Conservation (phyloP, 2,329 filamentous ascomycete species). For the Thielaviopsis euricoi region DNA sequence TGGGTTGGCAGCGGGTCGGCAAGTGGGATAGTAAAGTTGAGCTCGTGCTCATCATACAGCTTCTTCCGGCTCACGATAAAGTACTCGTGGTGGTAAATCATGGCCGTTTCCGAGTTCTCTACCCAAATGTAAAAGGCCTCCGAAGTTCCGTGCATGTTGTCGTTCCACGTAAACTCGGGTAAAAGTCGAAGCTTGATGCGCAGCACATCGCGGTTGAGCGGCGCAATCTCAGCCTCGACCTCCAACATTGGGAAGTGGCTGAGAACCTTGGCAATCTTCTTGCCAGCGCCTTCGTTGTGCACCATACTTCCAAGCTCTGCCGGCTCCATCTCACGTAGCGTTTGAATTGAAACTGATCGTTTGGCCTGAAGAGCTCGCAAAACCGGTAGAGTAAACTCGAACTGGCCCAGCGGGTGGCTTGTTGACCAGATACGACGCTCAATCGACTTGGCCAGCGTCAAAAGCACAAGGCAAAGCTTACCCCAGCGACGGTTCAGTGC, state of each 20-base stretch:
- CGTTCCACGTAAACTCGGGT: slow-evolving; percentile 89
- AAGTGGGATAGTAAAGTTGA: slow-evolving; percentile 93
- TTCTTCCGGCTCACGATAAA: slow-evolving; percentile 86
- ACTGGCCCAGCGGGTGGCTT: slow-evolving; percentile 88
- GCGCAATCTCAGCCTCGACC: slow-evolving; percentile 87
- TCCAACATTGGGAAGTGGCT: slow-evolving; percentile 85
- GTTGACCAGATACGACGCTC: slow-evolving; percentile 93
- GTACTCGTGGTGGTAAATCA: slow-evolving; percentile 95
- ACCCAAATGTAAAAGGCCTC: slow-evolving; percentile 99
- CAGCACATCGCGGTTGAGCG: slow-evolving; percentile 83
- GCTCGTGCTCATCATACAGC: slow-evolving; percentile 87
- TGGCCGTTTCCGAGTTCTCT: slow-evolving; percentile 90
- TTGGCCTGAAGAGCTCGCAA: slow-evolving; percentile 76
- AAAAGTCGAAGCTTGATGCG: slow-evolving; percentile 76
- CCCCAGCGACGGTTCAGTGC: slow-evolving; percentile 91
- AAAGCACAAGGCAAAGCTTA: slow-evolving; percentile 77
- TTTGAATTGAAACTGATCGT: slow-evolving; percentile 58
- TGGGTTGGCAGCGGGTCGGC: slow-evolving; percentile 86
- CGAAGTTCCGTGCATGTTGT: slow-evolving; percentile 79
- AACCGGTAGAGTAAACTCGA: slow-evolving; percentile 72
- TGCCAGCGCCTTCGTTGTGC: slow-evolving; percentile 78
- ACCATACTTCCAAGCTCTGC: slow-evolving; percentile 82
- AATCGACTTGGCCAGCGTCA: slow-evolving; percentile 91
- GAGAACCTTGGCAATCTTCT: slow-evolving; percentile 62
- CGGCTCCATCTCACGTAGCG: slow-evolving; percentile 80